Evolutionary conservation across 2,329 filamentous ascomycete genomes (phyloP).

Genomic region (Mycosphaerelloides madeirae): DNA sequence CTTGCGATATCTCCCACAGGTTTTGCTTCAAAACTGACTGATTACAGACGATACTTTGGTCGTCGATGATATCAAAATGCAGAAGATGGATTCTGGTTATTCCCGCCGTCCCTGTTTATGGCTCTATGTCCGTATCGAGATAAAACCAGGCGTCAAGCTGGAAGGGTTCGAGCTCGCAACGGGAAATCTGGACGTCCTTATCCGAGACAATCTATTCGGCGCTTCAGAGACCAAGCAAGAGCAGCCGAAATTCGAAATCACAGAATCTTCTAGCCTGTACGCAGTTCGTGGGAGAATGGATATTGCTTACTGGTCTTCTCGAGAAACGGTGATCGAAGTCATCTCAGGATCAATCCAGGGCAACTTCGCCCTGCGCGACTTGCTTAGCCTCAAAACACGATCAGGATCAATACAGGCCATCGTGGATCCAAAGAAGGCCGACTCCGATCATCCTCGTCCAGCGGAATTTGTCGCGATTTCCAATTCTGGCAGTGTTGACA

Average conservation of each 20-base stretch:
- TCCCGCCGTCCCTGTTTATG: slow-evolving; percentile 33
- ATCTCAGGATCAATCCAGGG: slow-evolving; percentile 40
- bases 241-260: slow-evolving; percentile 28
- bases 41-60: slow-evolving; percentile 14
- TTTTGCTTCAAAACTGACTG: no score
- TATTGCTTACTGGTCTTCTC: slow-evolving; percentile 32
- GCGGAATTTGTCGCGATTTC: slow-evolving; percentile 37
- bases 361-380: slow-evolving; percentile 37
- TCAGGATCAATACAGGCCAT: slow-evolving; percentile 40
- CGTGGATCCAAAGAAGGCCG: slow-evolving; percentile 36
- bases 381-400: slow-evolving; percentile 37
- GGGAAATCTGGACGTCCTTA: slow-evolving; percentile 36
- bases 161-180: slow-evolving; percentile 34
- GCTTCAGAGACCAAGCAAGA: slow-evolving; percentile 7
- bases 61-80: slow-evolving; percentile 18
- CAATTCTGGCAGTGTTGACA: slow-evolving; percentile 35
- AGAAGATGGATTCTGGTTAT: not conserved
- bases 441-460: slow-evolving; percentile 24
- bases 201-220: slow-evolving; percentile 30
- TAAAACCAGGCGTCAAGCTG: slow-evolving; percentile 32
- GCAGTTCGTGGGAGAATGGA: slow-evolving; percentile 33
- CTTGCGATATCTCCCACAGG: no score
- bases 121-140: slow-evolving; percentile 35
- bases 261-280: slow-evolving; percentile 30
- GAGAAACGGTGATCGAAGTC: slow-evolving; percentile 37